Evolutionary conservation across 257 asterid genomes (phyloP).

Genomic region (Plantago ovata): DNA sequence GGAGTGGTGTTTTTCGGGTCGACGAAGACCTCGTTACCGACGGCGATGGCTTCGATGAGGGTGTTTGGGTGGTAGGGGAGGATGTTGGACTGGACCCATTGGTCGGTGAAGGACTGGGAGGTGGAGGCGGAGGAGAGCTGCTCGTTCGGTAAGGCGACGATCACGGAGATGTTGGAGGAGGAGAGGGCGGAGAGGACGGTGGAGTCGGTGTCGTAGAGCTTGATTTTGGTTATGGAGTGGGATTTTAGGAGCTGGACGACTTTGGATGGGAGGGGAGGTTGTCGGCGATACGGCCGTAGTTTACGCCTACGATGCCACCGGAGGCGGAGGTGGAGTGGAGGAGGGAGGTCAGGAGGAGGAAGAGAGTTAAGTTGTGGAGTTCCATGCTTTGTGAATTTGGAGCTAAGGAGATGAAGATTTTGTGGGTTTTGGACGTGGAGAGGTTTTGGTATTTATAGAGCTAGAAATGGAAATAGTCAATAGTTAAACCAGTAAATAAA

Average conservation of each 20-base stretch:
- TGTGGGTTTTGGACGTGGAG: neutral
- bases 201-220: constrained; percentile 63
- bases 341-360: neutral
- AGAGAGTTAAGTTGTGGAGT: neutral
- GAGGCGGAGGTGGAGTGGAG: neutral
- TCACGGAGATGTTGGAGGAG: constrained; percentile 46
- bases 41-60: constrained; percentile 53
- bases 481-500: neutral
- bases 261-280: constrained; percentile 52
- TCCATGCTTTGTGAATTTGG: neutral
- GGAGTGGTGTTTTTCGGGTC: constrained; percentile 51
- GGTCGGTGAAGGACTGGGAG: constrained; percentile 40
- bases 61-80: constrained; percentile 42
- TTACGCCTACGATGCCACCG: constrained; percentile 42
- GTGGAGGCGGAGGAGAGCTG: constrained; percentile 54
- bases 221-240: constrained; percentile 40
- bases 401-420: neutral
- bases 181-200: constrained; percentile 56
- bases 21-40: constrained; percentile 71
- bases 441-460: neutral
- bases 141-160: constrained; percentile 65
- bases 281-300: constrained; percentile 76
- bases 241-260: constrained; percentile 59
- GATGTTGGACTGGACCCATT: constrained; percentile 56
- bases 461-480: no score